Percentiles rank a stretch among this genome's conserved stretches.
These are phyloP conservation scores for Mycena olivaceomarginata DNA, from an alignment of 768 basidiomycete genomes.

Conservation along the genomic window DNA sequence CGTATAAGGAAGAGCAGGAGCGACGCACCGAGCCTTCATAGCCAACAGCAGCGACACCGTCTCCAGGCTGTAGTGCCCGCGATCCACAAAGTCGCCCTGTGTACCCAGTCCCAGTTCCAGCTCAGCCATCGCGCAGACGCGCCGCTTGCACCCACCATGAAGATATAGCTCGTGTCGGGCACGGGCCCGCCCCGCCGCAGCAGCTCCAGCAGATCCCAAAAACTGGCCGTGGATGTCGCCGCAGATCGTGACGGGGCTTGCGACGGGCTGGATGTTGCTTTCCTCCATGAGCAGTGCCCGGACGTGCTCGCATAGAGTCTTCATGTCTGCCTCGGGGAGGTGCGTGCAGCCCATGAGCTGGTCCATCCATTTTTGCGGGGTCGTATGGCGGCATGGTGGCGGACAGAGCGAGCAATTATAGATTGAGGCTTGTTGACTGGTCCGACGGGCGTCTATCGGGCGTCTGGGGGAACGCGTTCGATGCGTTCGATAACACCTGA, in stretches of 20 bases:
- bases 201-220: conserved; percentile 95
- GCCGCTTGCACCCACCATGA: conserved; percentile 83
- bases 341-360: conserved; percentile 92
- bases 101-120: not conserved
- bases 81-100: conserved; percentile 98
- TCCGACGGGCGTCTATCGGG: not conserved
- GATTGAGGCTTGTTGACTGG: not conserved
- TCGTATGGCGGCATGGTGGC: conserved; percentile 52
- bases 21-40: conserved; percentile 87
- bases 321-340: conserved; percentile 95
- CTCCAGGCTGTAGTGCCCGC: conserved; percentile 97
- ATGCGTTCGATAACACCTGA: no score
- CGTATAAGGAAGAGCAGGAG: not conserved
- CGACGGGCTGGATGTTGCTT: conserved; percentile 97
- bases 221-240: conserved; percentile 99
- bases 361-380: conserved; percentile 90
- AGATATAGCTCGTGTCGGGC: conserved; percentile 94
- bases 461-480: not conserved
- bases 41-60: conserved; percentile 93
- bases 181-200: conserved; percentile 90
- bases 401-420: not conserved
- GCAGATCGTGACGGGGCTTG: conserved; percentile 95
- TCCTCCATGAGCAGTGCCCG: conserved; percentile 95
- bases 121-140: not conserved
- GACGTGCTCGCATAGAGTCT: conserved; percentile 92